phyloP scores from a whole-genome alignment of 441 rosid genomes.

The Hura crepitans region DNA sequence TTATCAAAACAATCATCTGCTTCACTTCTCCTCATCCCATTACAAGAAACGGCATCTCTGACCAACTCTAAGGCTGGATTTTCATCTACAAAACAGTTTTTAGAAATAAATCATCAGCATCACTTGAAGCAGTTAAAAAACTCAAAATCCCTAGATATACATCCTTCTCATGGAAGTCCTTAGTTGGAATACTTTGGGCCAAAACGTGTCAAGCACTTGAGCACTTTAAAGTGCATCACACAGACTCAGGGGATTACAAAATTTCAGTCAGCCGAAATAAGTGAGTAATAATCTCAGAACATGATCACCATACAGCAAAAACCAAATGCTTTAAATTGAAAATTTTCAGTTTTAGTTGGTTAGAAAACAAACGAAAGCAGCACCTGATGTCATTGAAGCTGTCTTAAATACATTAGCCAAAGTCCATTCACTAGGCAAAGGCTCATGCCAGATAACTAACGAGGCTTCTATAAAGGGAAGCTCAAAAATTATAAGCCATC shows the following conservation, averaged over 20 bases:
- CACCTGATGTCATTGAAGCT: background rate
- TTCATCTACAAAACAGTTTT: constrained; percentile 29
- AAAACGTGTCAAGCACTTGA: background rate
- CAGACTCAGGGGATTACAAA: background rate
- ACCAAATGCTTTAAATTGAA: background rate
- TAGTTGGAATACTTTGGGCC: background rate
- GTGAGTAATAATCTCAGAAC: background rate
- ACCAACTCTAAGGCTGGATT: constrained; percentile 24
- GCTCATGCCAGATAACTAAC: background rate
- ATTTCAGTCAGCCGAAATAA: background rate
- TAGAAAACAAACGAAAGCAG: background rate
- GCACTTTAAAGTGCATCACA: background rate
- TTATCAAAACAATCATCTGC: constrained; percentile 28
- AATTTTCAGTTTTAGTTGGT: background rate
- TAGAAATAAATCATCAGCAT: background rate
- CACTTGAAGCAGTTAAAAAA: background rate
- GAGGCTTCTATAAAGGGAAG: background rate
- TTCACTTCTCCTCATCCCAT: constrained; percentile 25
- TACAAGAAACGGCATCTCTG: constrained; percentile 16
- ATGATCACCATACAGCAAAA: background rate
- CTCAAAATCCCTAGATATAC: background rate
- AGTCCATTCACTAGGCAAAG: background rate
- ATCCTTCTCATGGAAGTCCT: background rate
- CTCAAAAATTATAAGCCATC: background rate
- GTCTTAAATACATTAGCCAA: background rate